These are phyloP conservation scores for Entomortierella beljakovae DNA, from an alignment of 192 early-diverging fungal species.

Conservation along the genomic window DNA sequence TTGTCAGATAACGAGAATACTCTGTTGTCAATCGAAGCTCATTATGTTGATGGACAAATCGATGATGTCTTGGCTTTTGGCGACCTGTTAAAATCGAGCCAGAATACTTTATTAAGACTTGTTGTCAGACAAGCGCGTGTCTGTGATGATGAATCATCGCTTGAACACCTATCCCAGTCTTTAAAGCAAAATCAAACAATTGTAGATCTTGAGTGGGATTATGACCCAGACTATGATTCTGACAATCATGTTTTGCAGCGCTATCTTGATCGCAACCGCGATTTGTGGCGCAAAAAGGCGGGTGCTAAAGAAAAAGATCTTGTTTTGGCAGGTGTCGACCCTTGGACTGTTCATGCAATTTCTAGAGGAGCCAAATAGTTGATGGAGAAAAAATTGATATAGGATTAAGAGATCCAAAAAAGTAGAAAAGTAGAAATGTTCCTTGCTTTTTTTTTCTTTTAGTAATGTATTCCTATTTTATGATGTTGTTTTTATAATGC, in stretches of 20 bases:
- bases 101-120: slow-evolving; percentile 33
- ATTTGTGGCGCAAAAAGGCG: slow-evolving; percentile 30
- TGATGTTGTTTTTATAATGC: neutral
- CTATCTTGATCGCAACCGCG: slow-evolving; percentile 35
- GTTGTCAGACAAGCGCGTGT: slow-evolving; percentile 36
- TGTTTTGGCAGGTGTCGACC: slow-evolving; percentile 20
- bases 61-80: slow-evolving; percentile 36
- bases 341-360: slow-evolving; percentile 29
- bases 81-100: slow-evolving; percentile 20
- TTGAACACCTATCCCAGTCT: slow-evolving; percentile 31
- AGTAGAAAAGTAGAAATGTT: slow-evolving; percentile 3
- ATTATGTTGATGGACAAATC: slow-evolving; percentile 31
- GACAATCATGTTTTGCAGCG: slow-evolving; percentile 30
- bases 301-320: slow-evolving; percentile 20
- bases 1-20: neutral
- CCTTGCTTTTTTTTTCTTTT: slow-evolving; percentile 9
- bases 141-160: slow-evolving; percentile 26
- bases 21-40: slow-evolving; percentile 30
- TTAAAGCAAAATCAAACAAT: slow-evolving; percentile 42
- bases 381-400: too few species aligned
- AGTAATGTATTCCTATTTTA: neutral
- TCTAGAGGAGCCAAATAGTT: slow-evolving; percentile 15
- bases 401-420: neutral
- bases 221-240: slow-evolving; percentile 15
- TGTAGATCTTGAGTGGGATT: slow-evolving; percentile 38